Conservation (phyloP, 75 land plant genomes). For the Isoetes taiwanensis region DNA sequence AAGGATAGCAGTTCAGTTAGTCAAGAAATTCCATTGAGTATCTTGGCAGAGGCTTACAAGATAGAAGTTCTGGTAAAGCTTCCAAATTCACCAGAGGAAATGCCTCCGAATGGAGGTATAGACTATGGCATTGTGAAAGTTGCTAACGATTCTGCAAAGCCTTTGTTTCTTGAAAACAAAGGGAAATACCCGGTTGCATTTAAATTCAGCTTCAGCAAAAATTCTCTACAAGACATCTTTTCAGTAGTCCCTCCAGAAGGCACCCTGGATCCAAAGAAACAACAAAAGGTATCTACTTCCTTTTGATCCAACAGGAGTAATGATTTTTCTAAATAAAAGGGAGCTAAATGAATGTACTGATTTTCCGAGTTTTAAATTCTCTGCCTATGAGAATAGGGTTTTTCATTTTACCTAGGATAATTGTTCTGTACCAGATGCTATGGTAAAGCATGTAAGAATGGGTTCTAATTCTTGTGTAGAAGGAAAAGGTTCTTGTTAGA, state of each 20-base stretch:
- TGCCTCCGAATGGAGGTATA: slow-evolving; percentile 5
- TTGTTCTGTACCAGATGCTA: too few species aligned
- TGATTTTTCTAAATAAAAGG: too few species aligned
- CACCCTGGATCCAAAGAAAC: slow-evolving; percentile 15
- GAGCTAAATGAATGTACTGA: too few species aligned
- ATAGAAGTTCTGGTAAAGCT: slow-evolving; percentile 16
- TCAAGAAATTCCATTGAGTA: slow-evolving; percentile 12
- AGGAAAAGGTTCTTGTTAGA: too few species aligned
- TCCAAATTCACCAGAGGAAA: slow-evolving; percentile 8
- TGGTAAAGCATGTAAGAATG: too few species aligned
- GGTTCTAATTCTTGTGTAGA: too few species aligned
- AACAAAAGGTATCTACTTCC: slow-evolving; percentile 15
- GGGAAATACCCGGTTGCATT: slow-evolving; percentile 25
- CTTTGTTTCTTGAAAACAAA: slow-evolving; percentile 18
- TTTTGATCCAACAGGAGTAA: too few species aligned
- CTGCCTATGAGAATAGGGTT: too few species aligned
- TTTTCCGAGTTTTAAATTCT: too few species aligned
- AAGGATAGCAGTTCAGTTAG: slow-evolving; percentile 8
- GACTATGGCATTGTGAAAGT: slow-evolving; percentile 21
- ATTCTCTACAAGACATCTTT: slow-evolving; percentile 10
- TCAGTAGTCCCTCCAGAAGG: slow-evolving; percentile 12
- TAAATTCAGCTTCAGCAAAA: slow-evolving; percentile 6
- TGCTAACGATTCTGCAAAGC: slow-evolving; percentile 9
- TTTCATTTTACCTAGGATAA: too few species aligned
- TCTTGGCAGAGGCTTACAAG: slow-evolving; percentile 18